phyloP scores from a whole-genome alignment of 805 yeast genomes.

The Priceomyces medius region DNA sequence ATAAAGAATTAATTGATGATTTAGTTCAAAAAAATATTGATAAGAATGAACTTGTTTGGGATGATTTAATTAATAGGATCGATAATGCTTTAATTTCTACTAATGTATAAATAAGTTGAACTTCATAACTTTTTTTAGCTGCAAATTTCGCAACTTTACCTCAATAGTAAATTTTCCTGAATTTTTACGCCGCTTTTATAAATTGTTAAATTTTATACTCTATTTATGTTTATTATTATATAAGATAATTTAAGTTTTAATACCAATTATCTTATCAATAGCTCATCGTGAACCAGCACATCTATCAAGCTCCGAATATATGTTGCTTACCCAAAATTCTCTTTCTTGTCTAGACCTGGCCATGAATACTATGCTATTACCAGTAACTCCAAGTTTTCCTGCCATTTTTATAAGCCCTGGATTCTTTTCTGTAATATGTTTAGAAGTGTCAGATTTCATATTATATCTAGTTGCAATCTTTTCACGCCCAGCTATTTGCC shows the following conservation, averaged over 20 bases:
- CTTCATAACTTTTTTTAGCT: background rate
- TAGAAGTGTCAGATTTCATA: conserved; percentile 3
- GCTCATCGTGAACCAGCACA: conserved; percentile 16
- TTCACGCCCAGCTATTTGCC: conserved; percentile 35
- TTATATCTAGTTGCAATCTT: conserved; percentile 12
- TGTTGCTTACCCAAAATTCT: conserved; percentile 71
- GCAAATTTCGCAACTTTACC: background rate
- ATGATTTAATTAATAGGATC: conserved; percentile 15
- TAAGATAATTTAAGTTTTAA: no score
- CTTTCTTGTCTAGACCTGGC: conserved; percentile 80
- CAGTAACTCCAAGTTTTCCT: conserved; percentile 61
- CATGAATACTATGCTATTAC: conserved; percentile 70
- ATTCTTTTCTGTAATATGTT: conserved; percentile 24
- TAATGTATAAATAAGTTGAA: background rate
- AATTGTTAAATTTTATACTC: no score
- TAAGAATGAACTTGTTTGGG: conserved; percentile 6
- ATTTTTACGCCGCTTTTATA: no score
- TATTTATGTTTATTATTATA: no score
- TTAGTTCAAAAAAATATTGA: conserved; percentile 5
- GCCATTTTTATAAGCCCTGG: conserved; percentile 48
- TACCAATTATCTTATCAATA: background rate
- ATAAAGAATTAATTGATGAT: conserved; percentile 19
- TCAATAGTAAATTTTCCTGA: no score
- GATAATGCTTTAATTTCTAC: conserved; percentile 12
- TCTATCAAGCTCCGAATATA: conserved; percentile 47